phyloP scores from a whole-genome alignment of 495 filamentous ascomycete genomes.

The Talaromyces adpressus region DNA sequence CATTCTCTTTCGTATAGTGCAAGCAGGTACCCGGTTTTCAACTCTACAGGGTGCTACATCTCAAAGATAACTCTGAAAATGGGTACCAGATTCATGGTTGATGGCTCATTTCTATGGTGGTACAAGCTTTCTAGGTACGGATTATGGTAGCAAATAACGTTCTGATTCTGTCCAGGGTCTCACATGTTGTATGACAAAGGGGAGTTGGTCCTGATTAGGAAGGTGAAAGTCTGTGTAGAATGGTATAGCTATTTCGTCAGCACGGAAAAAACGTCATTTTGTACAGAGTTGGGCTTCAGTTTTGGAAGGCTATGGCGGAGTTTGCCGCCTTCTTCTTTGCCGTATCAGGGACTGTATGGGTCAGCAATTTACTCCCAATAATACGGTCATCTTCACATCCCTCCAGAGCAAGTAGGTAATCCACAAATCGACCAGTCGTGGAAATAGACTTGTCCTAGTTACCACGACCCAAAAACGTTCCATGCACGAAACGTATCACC shows the following conservation, averaged over 20 bases:
- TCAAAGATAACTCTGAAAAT: not conserved
- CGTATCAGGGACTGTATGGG: not conserved
- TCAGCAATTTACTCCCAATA: not conserved
- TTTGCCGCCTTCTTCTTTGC: not conserved
- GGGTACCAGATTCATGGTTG: not conserved
- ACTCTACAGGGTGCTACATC: not conserved
- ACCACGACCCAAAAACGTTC: not conserved
- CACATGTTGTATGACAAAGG: not conserved
- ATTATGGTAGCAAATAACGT: not conserved
- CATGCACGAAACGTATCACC: not conserved
- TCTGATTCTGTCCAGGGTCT: not conserved
- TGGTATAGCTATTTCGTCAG: not conserved
- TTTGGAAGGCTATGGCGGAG: not conserved
- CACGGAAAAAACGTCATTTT: too few species aligned
- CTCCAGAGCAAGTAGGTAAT: not conserved
- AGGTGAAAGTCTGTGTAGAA: not conserved
- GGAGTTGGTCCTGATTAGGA: not conserved
- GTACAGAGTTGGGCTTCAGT: too few species aligned
- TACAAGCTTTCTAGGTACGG: not conserved
- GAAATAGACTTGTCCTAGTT: not conserved
- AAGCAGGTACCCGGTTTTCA: not conserved
- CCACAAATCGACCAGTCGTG: not conserved
- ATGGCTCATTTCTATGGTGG: not conserved
- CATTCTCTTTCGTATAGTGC: not conserved
- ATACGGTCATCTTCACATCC: not conserved